These are phyloP conservation scores for Sclerotinia spermophila DNA, from an alignment of 2,329 filamentous ascomycete genomes.

Conservation along the genomic window DNA sequence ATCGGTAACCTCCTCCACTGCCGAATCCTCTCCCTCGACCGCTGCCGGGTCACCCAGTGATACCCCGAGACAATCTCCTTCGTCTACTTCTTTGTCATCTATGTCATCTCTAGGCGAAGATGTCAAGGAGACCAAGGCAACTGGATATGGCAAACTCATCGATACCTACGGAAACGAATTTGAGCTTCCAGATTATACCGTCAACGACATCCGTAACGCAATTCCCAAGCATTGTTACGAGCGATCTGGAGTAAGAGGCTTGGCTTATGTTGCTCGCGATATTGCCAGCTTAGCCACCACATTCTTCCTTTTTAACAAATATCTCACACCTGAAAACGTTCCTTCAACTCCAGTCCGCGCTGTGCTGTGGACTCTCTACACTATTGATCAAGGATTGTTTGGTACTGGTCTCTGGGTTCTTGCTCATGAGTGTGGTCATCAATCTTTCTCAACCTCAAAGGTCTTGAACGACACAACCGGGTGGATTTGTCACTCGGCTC, in stretches of 20 bases:
- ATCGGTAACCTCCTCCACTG: slow-evolving; percentile 32
- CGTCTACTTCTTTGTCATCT: slow-evolving; percentile 89
- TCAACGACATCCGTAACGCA: slow-evolving; percentile 95
- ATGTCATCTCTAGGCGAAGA: slow-evolving; percentile 63
- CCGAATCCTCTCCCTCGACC: slow-evolving; percentile 47
- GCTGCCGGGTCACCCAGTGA: slow-evolving; percentile 56
- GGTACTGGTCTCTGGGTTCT: slow-evolving; percentile 94
- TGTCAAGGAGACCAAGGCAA: slow-evolving; percentile 35
- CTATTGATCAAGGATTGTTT: slow-evolving; percentile 85
- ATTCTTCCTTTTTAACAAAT: slow-evolving; percentile 87
- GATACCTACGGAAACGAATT: slow-evolving; percentile 97
- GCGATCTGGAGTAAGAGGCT: slow-evolving; percentile 70
- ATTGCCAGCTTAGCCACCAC: slow-evolving; percentile 66
- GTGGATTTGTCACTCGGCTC: slow-evolving; percentile 82
- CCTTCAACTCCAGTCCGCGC: slow-evolving; percentile 65
- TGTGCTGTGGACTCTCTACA: slow-evolving; percentile 59
- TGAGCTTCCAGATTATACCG: slow-evolving; percentile 88
- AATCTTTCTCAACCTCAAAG: slow-evolving; percentile 92
- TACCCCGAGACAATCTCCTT: slow-evolving; percentile 62
- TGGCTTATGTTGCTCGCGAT: slow-evolving; percentile 84
- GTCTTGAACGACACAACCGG: slow-evolving; percentile 86
- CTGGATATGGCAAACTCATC: slow-evolving; percentile 61
- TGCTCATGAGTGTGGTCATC: slow-evolving; percentile 96
- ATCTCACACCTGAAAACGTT: slow-evolving; percentile 78
- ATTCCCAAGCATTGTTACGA: slow-evolving; percentile 98